Base-by-base conservation (phyloP, 306 rosid species). In the Prosopis cineraria region DNA sequence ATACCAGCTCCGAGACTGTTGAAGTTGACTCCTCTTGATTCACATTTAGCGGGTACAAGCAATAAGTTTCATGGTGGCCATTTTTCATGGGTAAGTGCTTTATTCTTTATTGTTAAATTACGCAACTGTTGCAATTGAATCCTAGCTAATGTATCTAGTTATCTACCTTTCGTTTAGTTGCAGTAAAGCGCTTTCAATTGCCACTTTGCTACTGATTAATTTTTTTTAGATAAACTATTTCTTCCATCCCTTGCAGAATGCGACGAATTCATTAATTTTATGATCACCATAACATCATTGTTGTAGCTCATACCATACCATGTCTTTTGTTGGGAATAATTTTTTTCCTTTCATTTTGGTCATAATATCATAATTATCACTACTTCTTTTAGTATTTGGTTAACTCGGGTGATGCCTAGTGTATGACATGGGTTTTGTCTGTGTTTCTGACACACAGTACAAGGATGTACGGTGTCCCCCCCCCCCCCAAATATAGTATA, bases 11-110 rank as follows among this genome's bases (percentile, higher is more conserved):
- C 98, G 0, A 92, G 98, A 81, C 63, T 94, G 85, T 81, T 94
- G 89, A 94, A 94, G 89, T 83, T 94, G 70, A 90, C 90, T 59
- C 97, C 94, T 78, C 82, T 94, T 72, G 97, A 94, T 85, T 94
- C 98, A 6, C 94, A 94, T 88, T 89, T 89, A 89, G 97, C 97
- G 70, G 96, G 97, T 50, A 5, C 87, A 13, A 85, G 55, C 84
- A 94, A 94, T 52, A 91, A 73, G 79, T 91, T 94, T 64, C 98
- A 89, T 55, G 94, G 97, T 45, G 98, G 97, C 63, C 98, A 94
- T 72, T 91, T 94, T 82, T 94, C 98, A 53, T 94, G 97, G 98
- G 98, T 94, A 90, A 82, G 81, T 75, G 62, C 60, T 68, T 73
- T 62, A 73, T 11, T 3, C 13, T 24, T 84, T 60, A 17, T 60